A percentile compares a stretch with the other conserved stretches of the same genome.
These are phyloP conservation scores for Chiua virens DNA, from an alignment of 768 basidiomycete genomes.

Conservation along the genomic window DNA sequence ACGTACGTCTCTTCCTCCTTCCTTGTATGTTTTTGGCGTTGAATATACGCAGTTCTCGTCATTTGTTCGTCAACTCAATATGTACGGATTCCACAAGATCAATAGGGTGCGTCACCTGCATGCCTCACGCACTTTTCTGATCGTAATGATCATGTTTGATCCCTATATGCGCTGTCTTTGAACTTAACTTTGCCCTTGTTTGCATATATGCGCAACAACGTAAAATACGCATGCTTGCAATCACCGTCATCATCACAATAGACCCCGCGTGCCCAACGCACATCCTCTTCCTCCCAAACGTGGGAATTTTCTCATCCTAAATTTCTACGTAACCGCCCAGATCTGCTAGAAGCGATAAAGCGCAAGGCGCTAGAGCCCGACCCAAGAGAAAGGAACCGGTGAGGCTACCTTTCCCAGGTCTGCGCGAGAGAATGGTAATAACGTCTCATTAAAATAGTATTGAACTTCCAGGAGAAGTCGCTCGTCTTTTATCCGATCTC, in stretches of 20 bases:
- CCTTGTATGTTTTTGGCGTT: background rate
- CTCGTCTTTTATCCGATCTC: conserved; percentile 53
- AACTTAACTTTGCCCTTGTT: conserved; percentile 4
- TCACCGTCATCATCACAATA: conserved; percentile 26
- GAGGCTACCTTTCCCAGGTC: background rate
- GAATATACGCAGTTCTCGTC: conserved; percentile 70
- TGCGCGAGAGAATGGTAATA: background rate
- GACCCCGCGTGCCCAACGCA: conserved; percentile 82
- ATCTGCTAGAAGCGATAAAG: conserved; percentile 83
- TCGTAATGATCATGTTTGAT: too few species aligned
- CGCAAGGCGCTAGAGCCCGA: conserved; percentile 84
- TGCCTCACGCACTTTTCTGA: background rate
- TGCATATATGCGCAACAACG: conserved; percentile 7
- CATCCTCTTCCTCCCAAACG: conserved; percentile 76
- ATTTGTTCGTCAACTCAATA: conserved; percentile 93
- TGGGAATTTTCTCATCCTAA: conserved; percentile 92
- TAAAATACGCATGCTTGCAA: background rate
- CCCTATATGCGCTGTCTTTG: background rate
- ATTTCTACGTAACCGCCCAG: conserved; percentile 77
- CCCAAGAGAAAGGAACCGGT: conserved; percentile 44
- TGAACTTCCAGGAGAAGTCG: conserved; percentile 79
- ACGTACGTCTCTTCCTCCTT: conserved; percentile 50
- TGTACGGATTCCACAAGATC: conserved; percentile 96
- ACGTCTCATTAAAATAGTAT: conserved; percentile 52
- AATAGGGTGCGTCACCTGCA: conserved; percentile 59